A percentile compares a stretch with the other conserved stretches of the same genome.
These are phyloP conservation scores for Wallacemonas sp. DNA, from an alignment of 208 protist species.

Conservation along the genomic window DNA sequence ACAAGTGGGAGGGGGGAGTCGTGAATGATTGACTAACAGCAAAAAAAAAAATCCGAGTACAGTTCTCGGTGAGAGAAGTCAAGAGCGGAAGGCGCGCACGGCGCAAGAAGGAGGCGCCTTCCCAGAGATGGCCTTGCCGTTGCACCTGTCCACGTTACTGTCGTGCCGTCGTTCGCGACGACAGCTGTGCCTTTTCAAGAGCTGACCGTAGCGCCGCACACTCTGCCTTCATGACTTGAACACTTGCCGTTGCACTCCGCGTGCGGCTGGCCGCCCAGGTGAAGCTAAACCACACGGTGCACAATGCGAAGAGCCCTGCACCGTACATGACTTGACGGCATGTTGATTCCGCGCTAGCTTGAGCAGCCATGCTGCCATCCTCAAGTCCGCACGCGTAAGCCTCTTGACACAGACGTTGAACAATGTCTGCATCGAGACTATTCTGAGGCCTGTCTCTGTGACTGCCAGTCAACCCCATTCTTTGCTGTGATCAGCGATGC, in stretches of 20 bases:
- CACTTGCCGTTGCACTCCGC: not conserved
- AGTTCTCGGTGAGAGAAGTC: no score
- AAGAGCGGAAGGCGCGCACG: no score
- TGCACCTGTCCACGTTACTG: not conserved
- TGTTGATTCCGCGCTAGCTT: slow-evolving; percentile 26
- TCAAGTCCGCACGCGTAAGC: slow-evolving; percentile 31
- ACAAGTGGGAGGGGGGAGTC: no score
- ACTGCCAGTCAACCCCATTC: no score
- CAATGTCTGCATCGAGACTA: slow-evolving; percentile 6
- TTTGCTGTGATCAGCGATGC: no score
- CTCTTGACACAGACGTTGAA: slow-evolving; percentile 34
- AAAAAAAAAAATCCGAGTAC: no score
- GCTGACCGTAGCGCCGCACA: not conserved
- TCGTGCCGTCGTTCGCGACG: not conserved
- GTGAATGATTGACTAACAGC: no score
- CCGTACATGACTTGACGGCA: slow-evolving; percentile 14
- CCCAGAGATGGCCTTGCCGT: no score
- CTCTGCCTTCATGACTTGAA: not conserved
- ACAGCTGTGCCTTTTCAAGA: not conserved
- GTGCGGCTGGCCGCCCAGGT: slow-evolving; percentile 22
- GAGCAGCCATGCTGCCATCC: slow-evolving; percentile 31
- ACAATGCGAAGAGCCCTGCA: not conserved
- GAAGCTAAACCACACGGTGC: slow-evolving; percentile 29
- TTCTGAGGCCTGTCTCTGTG: no score
- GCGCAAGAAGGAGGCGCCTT: no score